Base-by-base conservation (phyloP, 306 rosid genomes). In the Gleditsia sinensis region DNA sequence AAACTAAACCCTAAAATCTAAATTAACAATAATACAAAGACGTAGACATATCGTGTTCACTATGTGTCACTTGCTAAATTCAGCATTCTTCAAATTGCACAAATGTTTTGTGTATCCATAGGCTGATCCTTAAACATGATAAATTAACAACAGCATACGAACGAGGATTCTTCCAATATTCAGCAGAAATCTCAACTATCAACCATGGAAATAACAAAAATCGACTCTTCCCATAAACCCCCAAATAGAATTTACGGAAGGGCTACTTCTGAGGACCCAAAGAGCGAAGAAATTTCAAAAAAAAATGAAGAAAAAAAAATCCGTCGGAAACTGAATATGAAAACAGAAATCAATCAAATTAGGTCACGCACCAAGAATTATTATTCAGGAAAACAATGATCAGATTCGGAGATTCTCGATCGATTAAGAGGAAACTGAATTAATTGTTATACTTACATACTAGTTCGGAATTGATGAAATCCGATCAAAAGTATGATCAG, bases 401-500 rank as follows among this genome's bases (percentile, higher is more conserved):
- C 67, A 5, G 16, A 19, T 36, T 4, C 33, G 24, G 23, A 59
- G 25, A 60, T n/a, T 25, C 46, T 8, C 9, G 67, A 60, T 60
- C 67, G 46, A 19, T 9, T 0, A 34, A 34, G 28, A 34, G 9
- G 48, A 61, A 61, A 61, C 10, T 1, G 20, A 9, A 61, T 61
- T 21, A 20, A 34, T 24, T 6, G 14, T 11, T 25, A 45, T 46
- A 28, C 84, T 76, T 54, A 80, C 80, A 25, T 24, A 72, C 43
- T 54, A 7, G 42, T 50, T 65, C 16, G 53, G 7, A 67, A 25
- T 14, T 11, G 19, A 62, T n/a, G 27, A 32, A 34, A 59, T 60
- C 49, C 0, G 59, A 73, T 0, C 53, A 25, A 64, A 64, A 39
- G n/a, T 39, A 51, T n/a, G 83, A 83, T 78, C 78, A 14, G 50